Evolutionary conservation across 176 grass and related monocot genomes (phyloP), one percentile per base, ranked within the genome.

Genomic region (Ananas comosus): DNA sequence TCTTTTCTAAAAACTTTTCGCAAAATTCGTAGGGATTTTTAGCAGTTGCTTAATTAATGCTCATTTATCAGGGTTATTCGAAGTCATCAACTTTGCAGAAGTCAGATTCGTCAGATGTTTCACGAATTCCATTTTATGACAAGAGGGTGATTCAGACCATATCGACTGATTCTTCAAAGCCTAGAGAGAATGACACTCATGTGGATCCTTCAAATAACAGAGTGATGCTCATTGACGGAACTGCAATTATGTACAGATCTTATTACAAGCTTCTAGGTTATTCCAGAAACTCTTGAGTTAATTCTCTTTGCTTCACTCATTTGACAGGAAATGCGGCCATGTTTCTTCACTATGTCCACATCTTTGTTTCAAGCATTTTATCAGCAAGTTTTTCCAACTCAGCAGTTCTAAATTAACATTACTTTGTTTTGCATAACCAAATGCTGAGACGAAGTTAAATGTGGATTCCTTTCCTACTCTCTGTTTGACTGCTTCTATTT

Each of bases 191-290:
- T 33, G 59, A 17, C 28, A 11, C 67, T 72, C 13, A 1, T 57
- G 73, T 80, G 16, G 68, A 88, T 53, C 82, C 78, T 76, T 78
- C 75, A 50, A 93, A 88, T 75, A 77, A 83, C 56, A 85, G 87
- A 74, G 84, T 91, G 77, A 93, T 99, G 94, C 80, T 99, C 79
- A 48, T 93, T 82, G 94, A 99, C 56, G 89, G 89, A 51, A 99
- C 89, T 11, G 83, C 87, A 27, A 80, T 99, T 75, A 93, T 99
- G 86, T 93, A 99, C 71, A 92, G 94, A 79, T 91, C 94, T 68
- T 99, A 99, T 79, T 99, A 90, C 84, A 90, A 91, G 78, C 86
- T 99, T 85, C 85, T 99, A 74, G 94, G 94, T 88, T 59, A 61
- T 11, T 14, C 53, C 12, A 9, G 70, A 4, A 69, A 66, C 53